Conservation (phyloP, 2,329 filamentous ascomycete genomes). For the Hymenoscyphus albidus region DNA sequence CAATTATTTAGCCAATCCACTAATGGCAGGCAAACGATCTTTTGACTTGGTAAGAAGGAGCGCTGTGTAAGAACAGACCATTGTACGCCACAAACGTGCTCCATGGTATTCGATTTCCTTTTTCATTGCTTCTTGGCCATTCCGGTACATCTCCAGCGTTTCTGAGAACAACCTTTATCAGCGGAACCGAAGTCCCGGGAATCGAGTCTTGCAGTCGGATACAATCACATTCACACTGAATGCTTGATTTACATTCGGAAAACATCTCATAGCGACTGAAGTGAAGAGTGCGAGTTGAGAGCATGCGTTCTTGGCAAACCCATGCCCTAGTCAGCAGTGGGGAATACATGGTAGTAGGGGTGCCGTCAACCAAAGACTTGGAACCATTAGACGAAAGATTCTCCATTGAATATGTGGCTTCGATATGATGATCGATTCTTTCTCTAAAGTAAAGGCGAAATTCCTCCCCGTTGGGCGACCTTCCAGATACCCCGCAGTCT, state of each 20-base stretch:
- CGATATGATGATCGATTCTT: constrained; percentile 8
- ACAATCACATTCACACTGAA: neutral
- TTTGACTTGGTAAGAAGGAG: neutral
- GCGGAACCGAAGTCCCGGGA: neutral
- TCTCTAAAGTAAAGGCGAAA: constrained; percentile 4
- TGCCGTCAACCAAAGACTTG: neutral
- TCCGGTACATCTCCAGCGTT: neutral
- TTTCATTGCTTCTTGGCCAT: neutral
- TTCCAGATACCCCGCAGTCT: constrained; percentile 3
- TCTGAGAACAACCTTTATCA: neutral
- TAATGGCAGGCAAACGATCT: constrained; percentile 9
- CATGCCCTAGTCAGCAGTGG: constrained; percentile 12
- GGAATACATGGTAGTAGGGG: neutral
- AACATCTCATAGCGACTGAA: constrained; percentile 10
- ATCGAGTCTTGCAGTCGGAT: neutral
- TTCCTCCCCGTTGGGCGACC: neutral
- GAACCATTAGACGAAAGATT: neutral
- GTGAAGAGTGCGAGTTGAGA: constrained; percentile 15
- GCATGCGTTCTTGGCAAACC: constrained; percentile 16
- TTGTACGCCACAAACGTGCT: constrained; percentile 6
- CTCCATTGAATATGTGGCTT: neutral
- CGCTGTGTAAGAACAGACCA: constrained; percentile 3
- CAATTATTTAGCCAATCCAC: constrained; percentile 9
- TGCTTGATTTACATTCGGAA: constrained; percentile 11
- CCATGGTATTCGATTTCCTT: neutral